Evolutionary conservation across 768 basidiomycete species (phyloP), one percentile per base, ranked within the genome.

Genomic region (Pulveroboletus sp.): DNA sequence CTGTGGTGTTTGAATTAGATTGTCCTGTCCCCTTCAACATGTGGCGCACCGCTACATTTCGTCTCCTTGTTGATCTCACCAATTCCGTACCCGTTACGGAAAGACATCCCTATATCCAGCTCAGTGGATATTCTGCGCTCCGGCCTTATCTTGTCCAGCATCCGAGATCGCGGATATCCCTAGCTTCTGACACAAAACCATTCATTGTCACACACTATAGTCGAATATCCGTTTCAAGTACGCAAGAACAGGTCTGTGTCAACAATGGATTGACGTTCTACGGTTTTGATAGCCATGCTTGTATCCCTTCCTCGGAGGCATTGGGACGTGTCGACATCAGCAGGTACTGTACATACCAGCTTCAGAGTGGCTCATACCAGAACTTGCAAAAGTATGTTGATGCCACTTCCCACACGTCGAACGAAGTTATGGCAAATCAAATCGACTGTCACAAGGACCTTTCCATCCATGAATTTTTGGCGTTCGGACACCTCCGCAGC

Each of bases 401-500:
- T 21, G 39, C 46, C 1, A 75, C 72, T 6, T 59, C 54, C 15
- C 73, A 77, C 43, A 70, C 71, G 0, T 64, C 75, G 1, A 81
- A 81, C 43, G 54, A 66, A 15, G 59, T 75, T 35, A 55, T 81
- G 26, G 71, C 73, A 18, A 57, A 60, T n/a, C 80, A 81, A 49
- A 51, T 52, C 0, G 59, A 67, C 8, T 79, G 77, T 45, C 73
- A 72, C 5, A 40, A 44, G 17, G 63, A 71, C 6, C 59, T 81
- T 21, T 68, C 54, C 8, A 51, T 76, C 2, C 76, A 81, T 27
- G 78, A 81, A 47, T 74, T 65, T 31, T 61, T 72, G 11, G 67
- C 73, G 0, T 81, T 78, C 44, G 72, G 70, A 10, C 63, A 68
- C 43, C 52, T 81, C 32, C 75, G 80, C 6, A 69, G 73, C 33